Conservation (phyloP, 2,329 filamentous ascomycete species). For the Sporothrix curviconia region DNA sequence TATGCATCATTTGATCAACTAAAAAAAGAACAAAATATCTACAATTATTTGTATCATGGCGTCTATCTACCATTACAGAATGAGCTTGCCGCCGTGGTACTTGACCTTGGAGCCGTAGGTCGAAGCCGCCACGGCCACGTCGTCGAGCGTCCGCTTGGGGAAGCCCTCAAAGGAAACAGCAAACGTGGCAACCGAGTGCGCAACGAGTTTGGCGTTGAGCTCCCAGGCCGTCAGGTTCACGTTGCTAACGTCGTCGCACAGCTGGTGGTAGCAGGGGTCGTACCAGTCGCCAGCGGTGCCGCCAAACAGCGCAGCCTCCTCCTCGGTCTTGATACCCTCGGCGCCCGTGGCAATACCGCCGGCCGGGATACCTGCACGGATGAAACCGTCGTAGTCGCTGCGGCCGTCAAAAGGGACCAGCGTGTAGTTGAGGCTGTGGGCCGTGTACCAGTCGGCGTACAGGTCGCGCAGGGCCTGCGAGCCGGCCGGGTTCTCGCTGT, state of each 20-base stretch:
- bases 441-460: conserved; percentile 61
- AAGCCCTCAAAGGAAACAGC: conserved; percentile 60
- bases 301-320: conserved; percentile 62
- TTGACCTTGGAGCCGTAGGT: conserved; percentile 33
- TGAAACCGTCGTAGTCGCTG: conserved; percentile 74
- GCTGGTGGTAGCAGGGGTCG: conserved; percentile 55
- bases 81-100: conserved; percentile 44
- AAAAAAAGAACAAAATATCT: conserved; percentile 1
- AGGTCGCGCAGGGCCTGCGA: conserved; percentile 63
- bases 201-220: conserved; percentile 59
- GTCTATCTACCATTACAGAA: conserved; percentile 32
- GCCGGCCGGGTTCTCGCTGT: conserved; percentile 62
- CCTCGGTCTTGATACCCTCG: conserved; percentile 65
- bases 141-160: conserved; percentile 42
- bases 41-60: background rate
- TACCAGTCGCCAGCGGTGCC: conserved; percentile 57
- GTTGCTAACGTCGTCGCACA: conserved; percentile 54
- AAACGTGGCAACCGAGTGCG: conserved; percentile 66
- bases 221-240: conserved; percentile 55
- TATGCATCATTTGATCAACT: background rate
- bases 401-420: conserved; percentile 72
- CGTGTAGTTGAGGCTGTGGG: conserved; percentile 57
- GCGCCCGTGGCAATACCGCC: conserved; percentile 74
- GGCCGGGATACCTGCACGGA: conserved; percentile 63
- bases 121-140: conserved; percentile 18